phyloP scores from a whole-genome alignment of 805 yeast genomes.

The Zygosaccharomyces kombuchaensis region DNA sequence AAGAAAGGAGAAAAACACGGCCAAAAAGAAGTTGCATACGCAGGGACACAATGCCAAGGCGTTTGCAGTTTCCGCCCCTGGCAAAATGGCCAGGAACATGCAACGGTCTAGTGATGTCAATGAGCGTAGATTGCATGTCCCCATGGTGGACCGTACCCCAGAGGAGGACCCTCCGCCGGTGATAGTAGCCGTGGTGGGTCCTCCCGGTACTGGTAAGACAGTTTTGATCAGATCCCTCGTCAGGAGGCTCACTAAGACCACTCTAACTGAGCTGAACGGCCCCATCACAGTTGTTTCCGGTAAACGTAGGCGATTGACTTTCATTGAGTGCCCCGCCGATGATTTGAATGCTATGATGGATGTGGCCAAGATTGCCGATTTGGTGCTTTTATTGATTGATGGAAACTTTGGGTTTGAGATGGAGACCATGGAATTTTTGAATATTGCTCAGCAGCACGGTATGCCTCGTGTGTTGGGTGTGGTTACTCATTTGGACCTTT shows the following conservation, averaged over 20 bases:
- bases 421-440: slow-evolving; percentile 99
- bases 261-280: slow-evolving; percentile 82
- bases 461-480: slow-evolving; percentile 97
- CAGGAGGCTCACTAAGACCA: slow-evolving; percentile 80
- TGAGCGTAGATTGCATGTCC: slow-evolving; percentile 87
- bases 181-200: slow-evolving; percentile 94
- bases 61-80: slow-evolving; percentile 78
- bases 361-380: slow-evolving; percentile 90
- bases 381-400: slow-evolving; percentile 83
- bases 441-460: slow-evolving; percentile 96
- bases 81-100: slow-evolving; percentile 80
- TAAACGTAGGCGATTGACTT: slow-evolving; percentile 85
- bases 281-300: slow-evolving; percentile 97
- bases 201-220: slow-evolving; percentile 97
- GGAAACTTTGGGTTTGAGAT: slow-evolving; percentile 98
- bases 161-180: slow-evolving; percentile 98
- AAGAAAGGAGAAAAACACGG: slow-evolving; percentile 49
- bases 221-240: slow-evolving; percentile 87
- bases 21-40: slow-evolving; percentile 82
- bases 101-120: slow-evolving; percentile 74
- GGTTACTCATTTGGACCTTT: slow-evolving; percentile 91
- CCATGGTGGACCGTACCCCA: slow-evolving; percentile 96
- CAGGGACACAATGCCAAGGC: slow-evolving; percentile 85
- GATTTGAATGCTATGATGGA: slow-evolving; percentile 96
- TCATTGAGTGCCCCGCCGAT: slow-evolving; percentile 80